Conservation (phyloP, 352 stramenopile genomes). For the Pseudoperonospora humuli region DNA sequence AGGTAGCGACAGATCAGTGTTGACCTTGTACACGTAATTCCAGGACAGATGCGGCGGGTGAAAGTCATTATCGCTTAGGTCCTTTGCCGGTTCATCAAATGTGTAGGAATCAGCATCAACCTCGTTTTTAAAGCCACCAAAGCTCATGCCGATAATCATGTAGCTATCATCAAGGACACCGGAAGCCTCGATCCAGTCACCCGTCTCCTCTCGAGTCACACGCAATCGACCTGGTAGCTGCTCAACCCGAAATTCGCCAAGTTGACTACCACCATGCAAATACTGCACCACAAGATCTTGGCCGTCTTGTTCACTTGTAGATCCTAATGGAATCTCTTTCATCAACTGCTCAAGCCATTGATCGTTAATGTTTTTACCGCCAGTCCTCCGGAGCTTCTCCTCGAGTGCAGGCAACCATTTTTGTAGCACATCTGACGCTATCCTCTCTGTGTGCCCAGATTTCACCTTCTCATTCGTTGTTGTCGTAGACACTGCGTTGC, state of each 20-base stretch:
- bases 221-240: constrained; percentile 46
- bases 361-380: constrained; percentile 9
- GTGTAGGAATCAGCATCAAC: constrained; percentile 22
- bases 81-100: constrained; percentile 15
- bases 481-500: constrained; percentile 4
- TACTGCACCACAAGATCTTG: constrained; percentile 22
- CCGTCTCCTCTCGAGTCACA: constrained; percentile 52
- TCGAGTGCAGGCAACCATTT: constrained; percentile 46
- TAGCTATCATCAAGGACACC: constrained; percentile 38
- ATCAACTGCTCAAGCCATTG: constrained; percentile 28
- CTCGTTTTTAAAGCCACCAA: constrained; percentile 15
- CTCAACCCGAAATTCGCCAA: constrained; percentile 63
- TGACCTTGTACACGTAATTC: constrained; percentile 39
- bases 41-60: constrained; percentile 28
- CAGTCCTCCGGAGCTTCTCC: constrained; percentile 31
- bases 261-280: constrained; percentile 43
- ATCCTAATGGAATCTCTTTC: constrained; percentile 3
- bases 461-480: constrained; percentile 3
- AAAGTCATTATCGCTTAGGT: constrained; percentile 18
- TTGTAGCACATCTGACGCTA: constrained; percentile 22
- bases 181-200: constrained; percentile 61
- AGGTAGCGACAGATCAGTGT: constrained; percentile 17
- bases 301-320: constrained; percentile 6
- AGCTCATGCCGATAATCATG: constrained; percentile 33
- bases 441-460: constrained; percentile 6